phyloP scores from a whole-genome alignment of 2,329 filamentous ascomycete species.

The Pseudogymnoascus sp. region DNA sequence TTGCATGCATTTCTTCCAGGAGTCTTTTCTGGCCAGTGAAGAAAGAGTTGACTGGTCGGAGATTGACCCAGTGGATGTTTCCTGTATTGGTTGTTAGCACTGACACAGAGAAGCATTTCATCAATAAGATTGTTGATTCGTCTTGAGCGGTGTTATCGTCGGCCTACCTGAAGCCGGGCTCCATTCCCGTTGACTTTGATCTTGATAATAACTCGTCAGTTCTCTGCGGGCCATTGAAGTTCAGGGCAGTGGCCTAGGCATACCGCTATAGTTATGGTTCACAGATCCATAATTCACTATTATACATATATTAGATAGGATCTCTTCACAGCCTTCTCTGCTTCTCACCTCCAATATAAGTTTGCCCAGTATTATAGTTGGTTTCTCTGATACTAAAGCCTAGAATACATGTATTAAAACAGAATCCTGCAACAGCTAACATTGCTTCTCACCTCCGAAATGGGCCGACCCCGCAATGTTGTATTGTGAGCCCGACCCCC shows the following conservation, averaged over 20 bases:
- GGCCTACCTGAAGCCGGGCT: background rate
- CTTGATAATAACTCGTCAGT: background rate
- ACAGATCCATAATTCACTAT: too few relatives aligned
- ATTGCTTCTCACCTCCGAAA: background rate
- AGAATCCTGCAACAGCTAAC: background rate
- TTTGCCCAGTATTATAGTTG: too few relatives aligned
- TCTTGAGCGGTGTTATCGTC: background rate
- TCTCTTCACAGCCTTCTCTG: too few relatives aligned
- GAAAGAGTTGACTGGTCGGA: background rate
- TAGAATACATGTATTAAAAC: background rate
- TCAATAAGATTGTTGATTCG: background rate
- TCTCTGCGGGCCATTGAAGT: too few relatives aligned
- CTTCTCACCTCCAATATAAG: too few relatives aligned
- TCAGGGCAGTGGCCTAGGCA: too few relatives aligned
- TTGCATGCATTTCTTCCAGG: background rate
- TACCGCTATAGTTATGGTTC: too few relatives aligned
- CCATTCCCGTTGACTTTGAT: background rate
- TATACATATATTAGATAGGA: too few relatives aligned
- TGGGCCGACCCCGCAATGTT: background rate
- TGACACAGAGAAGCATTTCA: too few relatives aligned
- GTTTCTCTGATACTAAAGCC: too few relatives aligned
- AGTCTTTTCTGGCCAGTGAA: background rate
- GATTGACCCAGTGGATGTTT: background rate
- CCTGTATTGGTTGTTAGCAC: background rate
- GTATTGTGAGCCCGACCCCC: background rate